Base-by-base conservation (phyloP, 768 basidiomycete genomes). In the Obba rivulosa region DNA sequence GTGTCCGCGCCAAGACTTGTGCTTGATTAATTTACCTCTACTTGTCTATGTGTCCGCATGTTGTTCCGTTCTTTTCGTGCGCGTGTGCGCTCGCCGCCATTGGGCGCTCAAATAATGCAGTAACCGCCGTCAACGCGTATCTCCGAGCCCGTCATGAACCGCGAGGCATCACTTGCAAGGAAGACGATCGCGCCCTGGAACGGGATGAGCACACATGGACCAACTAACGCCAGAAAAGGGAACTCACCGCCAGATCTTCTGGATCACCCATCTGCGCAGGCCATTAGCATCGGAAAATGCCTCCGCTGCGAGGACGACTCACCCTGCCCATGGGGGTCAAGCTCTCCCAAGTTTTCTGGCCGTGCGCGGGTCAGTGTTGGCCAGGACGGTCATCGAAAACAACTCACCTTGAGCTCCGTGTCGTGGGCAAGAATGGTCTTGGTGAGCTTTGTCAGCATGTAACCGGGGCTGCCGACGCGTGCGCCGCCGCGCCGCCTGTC, bases 371-470 rank as follows among this genome's bases (percentile, higher is more conserved):
- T 28, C 13, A 31, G 28, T 13, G 28, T 31, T 13, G 13, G 28
- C 28, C 21, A 20, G 17, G 24, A 41, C 16, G 37, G 43, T 49
- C 44, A 37, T 42, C 31, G 10, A 38, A 35, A 41, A 34, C 25
- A 46, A 61, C 67, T 50, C 50, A 86, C 88, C 77, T 86, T 85
- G 34, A 95, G 75, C 54, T 85, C 87, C 8, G 70, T 70, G 58
- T 95, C 78, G 51, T 80, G 76, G 48, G 84, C 80, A 40, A 96
- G 66, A 57, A 97, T 85, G 13, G 85, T 84, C 62, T 76, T 83
- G 2, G 92, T 95, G 49, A 98, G 74, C 66, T 88, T 85, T 7
- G 93, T 96, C 50, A 91, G 69, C 83, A 95, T 95, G 72, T 98
- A 98, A 8, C 95, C 94, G 18, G 92, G 92, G 57, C 89, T 91